Conservation (phyloP, 2,329 filamentous ascomycete genomes). For the Monilinia fructigena region DNA sequence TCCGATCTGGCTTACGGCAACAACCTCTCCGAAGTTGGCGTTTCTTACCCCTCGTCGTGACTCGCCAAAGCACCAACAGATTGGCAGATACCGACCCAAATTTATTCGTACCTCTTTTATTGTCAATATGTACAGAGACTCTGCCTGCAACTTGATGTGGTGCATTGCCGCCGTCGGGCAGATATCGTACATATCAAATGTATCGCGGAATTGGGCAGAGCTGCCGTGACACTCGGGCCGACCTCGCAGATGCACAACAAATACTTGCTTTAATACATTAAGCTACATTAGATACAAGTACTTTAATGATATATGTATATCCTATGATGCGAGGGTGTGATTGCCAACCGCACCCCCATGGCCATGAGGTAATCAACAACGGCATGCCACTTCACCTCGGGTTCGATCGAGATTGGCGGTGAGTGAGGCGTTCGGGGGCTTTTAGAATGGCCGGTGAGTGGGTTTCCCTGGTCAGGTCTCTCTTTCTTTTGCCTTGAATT, state of each 20-base stretch:
- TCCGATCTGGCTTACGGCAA: constrained; percentile 8
- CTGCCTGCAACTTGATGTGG: neutral
- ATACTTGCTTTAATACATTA: constrained; percentile 1
- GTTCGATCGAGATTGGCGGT: constrained; percentile 22
- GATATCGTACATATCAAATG: constrained; percentile 4
- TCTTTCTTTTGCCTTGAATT: neutral
- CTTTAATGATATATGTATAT: constrained; percentile 4
- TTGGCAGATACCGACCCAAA: neutral
- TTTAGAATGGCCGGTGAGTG: constrained; percentile 15
- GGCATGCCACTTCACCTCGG: constrained; percentile 18
- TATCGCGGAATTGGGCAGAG: constrained; percentile 14
- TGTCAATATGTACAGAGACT: constrained; percentile 11
- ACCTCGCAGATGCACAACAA: constrained; percentile 13
- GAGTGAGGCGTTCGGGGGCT: constrained; percentile 15
- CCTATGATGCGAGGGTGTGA: constrained; percentile 4
- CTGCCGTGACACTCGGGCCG: constrained; percentile 22
- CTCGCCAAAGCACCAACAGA: constrained; percentile 8
- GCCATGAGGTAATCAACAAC: constrained; percentile 5
- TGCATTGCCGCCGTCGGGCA: constrained; percentile 11
- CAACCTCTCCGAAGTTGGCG: constrained; percentile 11
- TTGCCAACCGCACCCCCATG: neutral
- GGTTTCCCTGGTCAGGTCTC: neutral
- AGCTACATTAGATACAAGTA: constrained; percentile 2
- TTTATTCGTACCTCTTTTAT: constrained; percentile 4
- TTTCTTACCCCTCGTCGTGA: constrained; percentile 9